Base-by-base conservation (phyloP, 2,329 filamentous ascomycete genomes). In the Pezicula neosporulosa region DNA sequence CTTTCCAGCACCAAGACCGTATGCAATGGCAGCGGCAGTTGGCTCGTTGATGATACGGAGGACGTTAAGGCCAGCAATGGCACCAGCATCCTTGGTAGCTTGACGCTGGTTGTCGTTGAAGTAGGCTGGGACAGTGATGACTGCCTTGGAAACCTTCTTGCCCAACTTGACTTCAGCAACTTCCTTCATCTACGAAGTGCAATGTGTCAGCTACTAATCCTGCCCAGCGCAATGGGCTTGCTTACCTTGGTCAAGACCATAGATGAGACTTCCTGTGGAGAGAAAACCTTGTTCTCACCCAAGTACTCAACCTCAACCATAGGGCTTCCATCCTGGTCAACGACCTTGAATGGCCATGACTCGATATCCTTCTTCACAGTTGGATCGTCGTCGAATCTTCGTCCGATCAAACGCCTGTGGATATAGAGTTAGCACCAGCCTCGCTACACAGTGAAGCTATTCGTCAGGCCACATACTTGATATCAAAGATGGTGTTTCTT, bases 81-180 rank as follows among this genome's bases (percentile, higher is more conserved):
- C 89, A 86, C 94, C 94, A 62, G 94, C 94, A 71, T 97, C 94
- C 87, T 97, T 97, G 78, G 94, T 99, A 62, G 94, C 90, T 79
- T 97, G 94, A 78, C 94, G 89, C 82, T 99, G 94, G 83, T 96
- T 96, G 86, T 99, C 94, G 83, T 97, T 97, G 90, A 99, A 99
- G 85, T 99, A 99, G 71, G 94, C 94, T 53, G 94, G 94, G 53
- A 97, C 94, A 57, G 94, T 99, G 75, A 99, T 92, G 73, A 99
- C 94, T 60, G 94, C 94, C 86, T 97, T 97, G 78, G 94, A 86
- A 68, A 97, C 92, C 81, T 94, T 96, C 87, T 95, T 96, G 76
- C 91, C 94, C 67, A 99, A 86, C 85, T 99, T 97, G 75, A 82
- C 83, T 83, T 99, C 94, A 68, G 94, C 94, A 72, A 97, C 91